These are phyloP conservation scores for Plectranthus barbatus DNA, from an alignment of 257 asterid species.

Conservation along the genomic window DNA sequence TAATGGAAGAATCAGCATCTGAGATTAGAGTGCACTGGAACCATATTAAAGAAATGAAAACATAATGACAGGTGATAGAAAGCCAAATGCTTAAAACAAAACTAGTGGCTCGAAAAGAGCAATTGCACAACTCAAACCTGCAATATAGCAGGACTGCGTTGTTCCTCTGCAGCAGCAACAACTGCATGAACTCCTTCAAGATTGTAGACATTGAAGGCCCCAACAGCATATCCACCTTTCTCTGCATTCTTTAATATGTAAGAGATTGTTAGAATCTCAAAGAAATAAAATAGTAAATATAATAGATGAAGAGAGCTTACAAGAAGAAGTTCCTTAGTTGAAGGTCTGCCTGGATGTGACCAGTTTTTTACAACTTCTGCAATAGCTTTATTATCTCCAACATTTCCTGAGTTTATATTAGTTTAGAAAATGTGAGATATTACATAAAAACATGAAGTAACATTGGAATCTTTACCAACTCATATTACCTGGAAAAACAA, in stretches of 20 bases:
- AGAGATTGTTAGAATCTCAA: constrained; percentile 15
- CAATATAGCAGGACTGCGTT: constrained; percentile 84
- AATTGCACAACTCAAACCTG: constrained; percentile 50
- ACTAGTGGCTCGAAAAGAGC: not conserved
- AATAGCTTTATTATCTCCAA: constrained; percentile 82
- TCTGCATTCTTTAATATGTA: constrained; percentile 62
- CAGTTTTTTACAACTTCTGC: constrained; percentile 82
- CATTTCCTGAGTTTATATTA: constrained; percentile 61
- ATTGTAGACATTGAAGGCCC: constrained; percentile 88
- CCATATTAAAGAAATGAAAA: too few species aligned
- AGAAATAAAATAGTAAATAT: constrained; percentile 3
- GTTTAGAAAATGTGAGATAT: constrained; percentile 2
- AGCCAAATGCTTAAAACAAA: not conserved
- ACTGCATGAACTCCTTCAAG: constrained; percentile 96
- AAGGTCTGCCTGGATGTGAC: constrained; percentile 60
- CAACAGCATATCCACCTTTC: constrained; percentile 84
- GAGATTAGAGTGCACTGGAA: not conserved
- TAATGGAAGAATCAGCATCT: not conserved
- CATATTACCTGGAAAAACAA: constrained; percentile 86
- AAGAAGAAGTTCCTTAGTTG: constrained; percentile 70
- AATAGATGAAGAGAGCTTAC: constrained; percentile 38
- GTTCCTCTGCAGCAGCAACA: constrained; percentile 91
- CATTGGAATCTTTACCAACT: not conserved
- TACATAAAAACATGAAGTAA: not conserved
- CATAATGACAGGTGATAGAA: not conserved